A percentile compares a stretch with the other conserved stretches of the same genome.
These are phyloP conservation scores for Hygrophila difformis DNA, from an alignment of 257 asterid genomes.

Conservation along the genomic window DNA sequence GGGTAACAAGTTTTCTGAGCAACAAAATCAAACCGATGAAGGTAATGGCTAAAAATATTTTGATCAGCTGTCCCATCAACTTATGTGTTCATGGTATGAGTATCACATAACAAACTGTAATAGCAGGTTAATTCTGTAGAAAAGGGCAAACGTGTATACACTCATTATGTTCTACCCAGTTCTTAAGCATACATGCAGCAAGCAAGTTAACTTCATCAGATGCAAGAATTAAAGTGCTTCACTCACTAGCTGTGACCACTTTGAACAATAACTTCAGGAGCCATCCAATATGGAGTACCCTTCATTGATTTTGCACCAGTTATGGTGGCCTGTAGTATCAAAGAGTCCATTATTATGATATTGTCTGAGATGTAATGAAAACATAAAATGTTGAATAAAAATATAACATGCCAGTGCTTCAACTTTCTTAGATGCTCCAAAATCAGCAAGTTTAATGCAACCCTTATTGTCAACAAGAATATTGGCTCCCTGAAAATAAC, in stretches of 20 bases:
- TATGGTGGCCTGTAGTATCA: constrained; percentile 75
- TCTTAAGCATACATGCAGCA: constrained; percentile 5
- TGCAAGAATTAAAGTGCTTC: constrained; percentile 2
- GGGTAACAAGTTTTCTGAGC: background rate
- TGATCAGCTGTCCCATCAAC: background rate
- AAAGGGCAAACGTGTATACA: background rate
- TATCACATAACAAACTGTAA: background rate
- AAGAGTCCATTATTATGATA: constrained; percentile 15
- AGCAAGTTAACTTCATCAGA: constrained; percentile 12
- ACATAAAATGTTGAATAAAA: background rate
- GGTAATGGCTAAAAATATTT: background rate
- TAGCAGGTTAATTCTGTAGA: background rate
- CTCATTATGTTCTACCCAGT: constrained; percentile 3
- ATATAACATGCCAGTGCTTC: constrained; percentile 74
- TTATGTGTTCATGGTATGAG: background rate
- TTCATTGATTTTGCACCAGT: constrained; percentile 98
- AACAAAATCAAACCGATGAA: constrained; percentile 4
- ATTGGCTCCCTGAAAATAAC: constrained; percentile 72
- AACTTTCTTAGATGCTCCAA: constrained; percentile 99
- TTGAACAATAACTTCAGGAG: constrained; percentile 99
- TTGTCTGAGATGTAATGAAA: constrained; percentile 15
- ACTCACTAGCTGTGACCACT: constrained; percentile 99
- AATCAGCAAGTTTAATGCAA: constrained; percentile 97
- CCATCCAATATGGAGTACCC: constrained; percentile 99
- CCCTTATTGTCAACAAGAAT: constrained; percentile 96